Evolutionary conservation across 306 rosid species (phyloP), one percentile per base, ranked within the genome.

Genomic region (Vicia villosa): DNA sequence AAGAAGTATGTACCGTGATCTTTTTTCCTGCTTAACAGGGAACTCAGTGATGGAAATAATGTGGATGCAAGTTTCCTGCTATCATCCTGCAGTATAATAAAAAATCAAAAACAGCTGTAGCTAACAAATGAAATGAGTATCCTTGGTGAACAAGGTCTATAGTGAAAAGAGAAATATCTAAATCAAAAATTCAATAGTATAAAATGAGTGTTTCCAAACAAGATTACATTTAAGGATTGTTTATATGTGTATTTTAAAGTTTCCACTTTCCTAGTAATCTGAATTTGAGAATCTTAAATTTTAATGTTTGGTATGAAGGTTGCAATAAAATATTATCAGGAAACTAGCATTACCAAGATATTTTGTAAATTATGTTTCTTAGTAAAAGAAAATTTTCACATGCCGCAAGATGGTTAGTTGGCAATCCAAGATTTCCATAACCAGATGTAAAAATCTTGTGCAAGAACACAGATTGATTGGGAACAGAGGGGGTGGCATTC

Each of bases 31-130:
- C 52, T 80, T 62, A 92, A 60, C 66, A 69, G n/a, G 32, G 86
- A 79, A 81, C 84, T 82, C 71, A 89, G 28, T 16, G 92, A 76
- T 41, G 98, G 98, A 86, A 92, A 92, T 72, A 92, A 73, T 73
- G 77, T 63, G 15, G 89, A 86, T 26, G 98, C 98, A 68, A 89
- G 57, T 78, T 86, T 85, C 75, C 96, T 83, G 84, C 98, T 87
- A 64, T 92, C 96, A 63, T 89, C 98, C 97, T 92, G 80, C 52
- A 59, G 71, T 45, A 62, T 26, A 74, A 76, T 83, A 70, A 66
- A 60, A 36, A 60, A 37, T 43, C 67, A 51, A 56, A 56, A 56
- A 21, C 15, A 64, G 74, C 41, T 19, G 24, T 21, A 38, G 63
- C 12, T 69, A 78, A 63, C 73, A 49, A 49, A 49, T 9, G 26